Conservation (phyloP, 192 early-diverging fungal genomes). For the Chytriomyces hyalinus region DNA sequence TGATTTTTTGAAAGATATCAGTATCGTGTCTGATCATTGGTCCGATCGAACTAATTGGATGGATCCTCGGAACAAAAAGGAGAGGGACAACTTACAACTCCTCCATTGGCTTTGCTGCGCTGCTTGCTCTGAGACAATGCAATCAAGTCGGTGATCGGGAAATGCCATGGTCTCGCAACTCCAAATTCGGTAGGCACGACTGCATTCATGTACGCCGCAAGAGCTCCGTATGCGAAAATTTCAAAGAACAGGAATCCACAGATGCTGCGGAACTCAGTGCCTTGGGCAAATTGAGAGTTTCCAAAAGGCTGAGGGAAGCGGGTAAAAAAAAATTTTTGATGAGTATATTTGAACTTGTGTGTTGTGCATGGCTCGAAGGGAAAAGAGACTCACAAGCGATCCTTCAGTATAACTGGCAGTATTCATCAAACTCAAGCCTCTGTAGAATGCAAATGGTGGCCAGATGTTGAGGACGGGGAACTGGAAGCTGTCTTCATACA, state of each 20-base stretch:
- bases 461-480: slow-evolving; percentile 62
- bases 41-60: not conserved
- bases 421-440: slow-evolving; percentile 61
- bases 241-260: slow-evolving; percentile 61
- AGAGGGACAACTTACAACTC: slow-evolving; percentile 19
- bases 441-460: slow-evolving; percentile 81
- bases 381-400: slow-evolving; percentile 40
- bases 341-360: slow-evolving; percentile 1
- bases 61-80: not conserved
- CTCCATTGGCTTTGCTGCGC: slow-evolving; percentile 27
- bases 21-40: not conserved
- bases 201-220: slow-evolving; percentile 50
- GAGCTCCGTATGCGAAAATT: slow-evolving; percentile 50
- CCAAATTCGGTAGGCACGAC: slow-evolving; percentile 74
- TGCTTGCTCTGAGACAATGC: slow-evolving; percentile 35
- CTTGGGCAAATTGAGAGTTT: slow-evolving; percentile 52
- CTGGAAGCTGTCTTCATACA: slow-evolving; percentile 42
- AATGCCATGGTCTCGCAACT: slow-evolving; percentile 70
- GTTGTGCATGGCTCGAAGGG: slow-evolving; percentile 38
- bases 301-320: slow-evolving; percentile 52
- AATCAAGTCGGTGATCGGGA: slow-evolving; percentile 49
- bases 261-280: slow-evolving; percentile 62
- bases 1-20: not conserved
- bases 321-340: not conserved
- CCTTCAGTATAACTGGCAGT: slow-evolving; percentile 46